A percentile compares a stretch with the other conserved stretches of the same genome.
Conservation (phyloP, 805 yeast species). For the Wickerhamiella azyma region DNA sequence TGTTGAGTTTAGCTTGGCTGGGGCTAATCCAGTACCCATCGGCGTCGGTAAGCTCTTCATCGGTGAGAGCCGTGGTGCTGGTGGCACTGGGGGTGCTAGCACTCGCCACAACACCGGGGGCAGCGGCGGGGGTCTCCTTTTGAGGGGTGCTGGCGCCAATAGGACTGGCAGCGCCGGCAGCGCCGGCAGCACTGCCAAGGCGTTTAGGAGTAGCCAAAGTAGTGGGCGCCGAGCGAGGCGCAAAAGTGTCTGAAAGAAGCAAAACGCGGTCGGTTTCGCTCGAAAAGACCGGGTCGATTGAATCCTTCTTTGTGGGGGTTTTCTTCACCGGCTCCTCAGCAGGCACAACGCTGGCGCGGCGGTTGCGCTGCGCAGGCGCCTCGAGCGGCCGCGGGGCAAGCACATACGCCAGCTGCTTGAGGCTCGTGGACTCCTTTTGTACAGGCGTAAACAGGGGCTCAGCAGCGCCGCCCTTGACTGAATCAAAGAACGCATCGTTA, state of each 20-base stretch:
- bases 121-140: neutral
- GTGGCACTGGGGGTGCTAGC: neutral
- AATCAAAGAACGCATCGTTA: slow-evolving; percentile 47
- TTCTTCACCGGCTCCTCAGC: neutral
- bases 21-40: slow-evolving; percentile 87
- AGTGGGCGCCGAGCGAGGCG: slow-evolving; percentile 28
- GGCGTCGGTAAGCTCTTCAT: slow-evolving; percentile 38
- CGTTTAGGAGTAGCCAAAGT: neutral
- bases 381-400: slow-evolving; percentile 13
- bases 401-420: slow-evolving; percentile 13
- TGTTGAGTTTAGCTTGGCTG: slow-evolving; percentile 44
- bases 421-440: slow-evolving; percentile 46
- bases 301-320: slow-evolving; percentile 8
- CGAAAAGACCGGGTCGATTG: slow-evolving; percentile 27
- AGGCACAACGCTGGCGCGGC: slow-evolving; percentile 10
- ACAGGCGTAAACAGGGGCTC: slow-evolving; percentile 38
- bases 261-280: slow-evolving; percentile 52
- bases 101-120: too few species aligned
- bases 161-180: slow-evolving; percentile 2
- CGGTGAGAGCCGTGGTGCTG: slow-evolving; percentile 16
- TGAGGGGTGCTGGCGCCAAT: neutral
- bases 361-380: slow-evolving; percentile 4
- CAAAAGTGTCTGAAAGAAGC: slow-evolving; percentile 54
- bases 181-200: neutral
- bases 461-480: slow-evolving; percentile 22